A percentile compares a stretch with the other conserved stretches of the same genome.
Evolutionary conservation across 2,329 filamentous ascomycete genomes (phyloP).

Genomic region (Colletotrichum chrysophilum): DNA sequence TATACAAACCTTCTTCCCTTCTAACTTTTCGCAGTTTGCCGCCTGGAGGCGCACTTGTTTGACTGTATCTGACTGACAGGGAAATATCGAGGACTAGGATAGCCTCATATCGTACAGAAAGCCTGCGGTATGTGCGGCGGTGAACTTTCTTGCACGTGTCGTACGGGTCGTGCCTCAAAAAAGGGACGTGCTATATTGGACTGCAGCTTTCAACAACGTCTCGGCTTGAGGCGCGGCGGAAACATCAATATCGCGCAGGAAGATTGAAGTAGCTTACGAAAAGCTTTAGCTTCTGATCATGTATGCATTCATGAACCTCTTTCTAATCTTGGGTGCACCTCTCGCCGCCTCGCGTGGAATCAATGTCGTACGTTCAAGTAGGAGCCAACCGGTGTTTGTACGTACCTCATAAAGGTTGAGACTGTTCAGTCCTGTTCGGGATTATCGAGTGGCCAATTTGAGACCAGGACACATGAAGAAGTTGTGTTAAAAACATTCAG

Average conservation of each 20-base stretch:
- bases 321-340: neutral
- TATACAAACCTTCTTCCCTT: no score
- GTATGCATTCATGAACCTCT: neutral
- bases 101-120: neutral
- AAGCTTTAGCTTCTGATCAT: neutral
- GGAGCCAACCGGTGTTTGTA: accelerated
- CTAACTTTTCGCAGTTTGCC: no score
- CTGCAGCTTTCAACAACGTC: neutral
- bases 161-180: neutral
- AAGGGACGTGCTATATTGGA: neutral
- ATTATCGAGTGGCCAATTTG: neutral
- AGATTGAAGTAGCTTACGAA: neutral
- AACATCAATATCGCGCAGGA: neutral
- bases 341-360: neutral
- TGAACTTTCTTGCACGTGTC: neutral
- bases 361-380: neutral
- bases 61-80: no score
- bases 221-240: neutral
- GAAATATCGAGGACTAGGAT: no score
- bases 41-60: no score
- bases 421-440: neutral
- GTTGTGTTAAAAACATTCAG: neutral
- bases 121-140: neutral
- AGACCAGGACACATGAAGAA: neutral
- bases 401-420: accelerated